Conservation (phyloP, 768 basidiomycete genomes). For the Gloeopeniophorella convolvens region DNA sequence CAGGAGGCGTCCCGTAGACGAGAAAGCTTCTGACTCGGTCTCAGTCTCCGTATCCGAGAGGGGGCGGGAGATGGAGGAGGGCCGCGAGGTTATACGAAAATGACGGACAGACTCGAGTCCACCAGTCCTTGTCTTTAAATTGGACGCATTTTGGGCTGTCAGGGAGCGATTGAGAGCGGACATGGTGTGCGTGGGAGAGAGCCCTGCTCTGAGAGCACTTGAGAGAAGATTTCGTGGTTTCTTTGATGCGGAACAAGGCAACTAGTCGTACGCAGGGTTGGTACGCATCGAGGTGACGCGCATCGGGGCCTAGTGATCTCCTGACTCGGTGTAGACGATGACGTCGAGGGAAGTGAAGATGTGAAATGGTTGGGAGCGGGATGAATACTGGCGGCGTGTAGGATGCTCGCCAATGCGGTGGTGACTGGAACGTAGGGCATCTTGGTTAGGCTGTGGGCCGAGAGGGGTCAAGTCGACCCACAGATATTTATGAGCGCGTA, state of each 20-base stretch:
- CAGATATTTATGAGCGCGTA: too few relatives aligned
- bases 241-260: too few relatives aligned
- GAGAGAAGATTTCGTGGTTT: conserved; percentile 2
- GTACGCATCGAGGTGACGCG: too few relatives aligned
- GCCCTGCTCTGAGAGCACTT: background rate
- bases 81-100: conserved; percentile 3
- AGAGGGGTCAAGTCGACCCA: too few relatives aligned
- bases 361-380: background rate
- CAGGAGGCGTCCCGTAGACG: background rate
- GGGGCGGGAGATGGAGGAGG: background rate
- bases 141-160: background rate
- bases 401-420: too few relatives aligned
- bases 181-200: background rate
- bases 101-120: background rate
- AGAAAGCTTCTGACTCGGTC: background rate
- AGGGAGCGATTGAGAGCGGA: background rate
- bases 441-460: too few relatives aligned
- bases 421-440: conserved; percentile 7
- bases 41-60: conserved; percentile 8
- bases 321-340: too few relatives aligned
- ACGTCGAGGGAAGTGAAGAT: background rate
- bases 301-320: too few relatives aligned
- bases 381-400: too few relatives aligned
- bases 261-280: too few relatives aligned
- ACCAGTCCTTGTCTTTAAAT: conserved; percentile 1